Evolutionary conservation across 1,284 basidiomycete species (phyloP).

Genomic region (Golubevia sp.): DNA sequence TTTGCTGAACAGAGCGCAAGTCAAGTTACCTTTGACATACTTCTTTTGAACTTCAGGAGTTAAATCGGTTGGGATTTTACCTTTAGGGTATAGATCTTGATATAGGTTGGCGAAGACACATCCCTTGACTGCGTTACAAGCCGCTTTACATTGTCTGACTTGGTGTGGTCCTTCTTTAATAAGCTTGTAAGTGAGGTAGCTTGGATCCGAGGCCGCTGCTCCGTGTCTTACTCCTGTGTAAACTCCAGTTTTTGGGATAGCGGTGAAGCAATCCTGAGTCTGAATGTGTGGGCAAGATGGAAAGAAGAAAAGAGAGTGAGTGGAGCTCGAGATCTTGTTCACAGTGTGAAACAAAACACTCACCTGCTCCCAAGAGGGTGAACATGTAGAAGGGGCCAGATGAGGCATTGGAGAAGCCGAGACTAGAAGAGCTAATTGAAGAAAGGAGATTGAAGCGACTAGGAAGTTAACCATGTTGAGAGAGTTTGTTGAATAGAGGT

Average conservation of each 20-base stretch:
- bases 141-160: conserved; percentile 13
- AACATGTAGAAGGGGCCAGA: neutral
- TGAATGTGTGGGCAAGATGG: neutral
- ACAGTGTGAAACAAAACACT: too few relatives aligned
- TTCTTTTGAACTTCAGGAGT: conserved; percentile 12
- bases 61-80: neutral
- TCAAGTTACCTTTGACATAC: conserved; percentile 20
- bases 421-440: neutral
- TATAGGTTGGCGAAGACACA: conserved; percentile 31
- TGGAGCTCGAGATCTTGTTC: too few relatives aligned
- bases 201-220: conserved; percentile 24
- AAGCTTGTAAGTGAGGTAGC: conserved; percentile 29
- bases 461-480: neutral
- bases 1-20: conserved; percentile 24
- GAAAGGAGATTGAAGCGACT: neutral
- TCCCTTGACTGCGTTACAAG: conserved; percentile 16
- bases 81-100: conserved; percentile 17
- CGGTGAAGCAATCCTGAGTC: conserved; percentile 12
- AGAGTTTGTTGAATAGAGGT: too few relatives aligned
- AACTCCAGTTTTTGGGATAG: conserved; percentile 13
- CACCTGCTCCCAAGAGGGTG: too few relatives aligned
- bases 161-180: neutral
- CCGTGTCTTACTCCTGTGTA: conserved; percentile 21
- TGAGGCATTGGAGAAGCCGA: neutral
- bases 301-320: too few relatives aligned